Conservation (phyloP, 1,284 basidiomycete species). For the Cystobasidium sp. region DNA sequence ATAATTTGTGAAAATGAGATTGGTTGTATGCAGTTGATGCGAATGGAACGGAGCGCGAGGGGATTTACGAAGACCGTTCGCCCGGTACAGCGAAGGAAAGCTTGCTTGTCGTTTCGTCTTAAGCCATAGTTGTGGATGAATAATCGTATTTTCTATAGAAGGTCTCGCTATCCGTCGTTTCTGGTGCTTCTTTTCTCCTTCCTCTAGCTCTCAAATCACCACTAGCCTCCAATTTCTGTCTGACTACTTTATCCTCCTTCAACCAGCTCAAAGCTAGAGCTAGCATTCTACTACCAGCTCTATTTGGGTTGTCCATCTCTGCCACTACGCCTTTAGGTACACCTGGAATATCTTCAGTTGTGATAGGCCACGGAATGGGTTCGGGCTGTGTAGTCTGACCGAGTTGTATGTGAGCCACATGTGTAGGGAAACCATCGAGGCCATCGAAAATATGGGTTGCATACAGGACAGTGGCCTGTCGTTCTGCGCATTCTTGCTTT, state of each 20-base stretch:
- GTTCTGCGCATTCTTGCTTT: constrained; percentile 75
- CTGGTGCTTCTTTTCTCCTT: constrained; percentile 68
- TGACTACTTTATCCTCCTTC: constrained; percentile 73
- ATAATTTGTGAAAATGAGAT: neutral
- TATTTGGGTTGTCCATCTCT: constrained; percentile 50
- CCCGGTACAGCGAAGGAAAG: no score
- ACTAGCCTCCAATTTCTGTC: constrained; percentile 64
- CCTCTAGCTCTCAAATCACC: constrained; percentile 53
- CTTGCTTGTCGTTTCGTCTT: no score
- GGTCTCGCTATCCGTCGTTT: constrained; percentile 72
- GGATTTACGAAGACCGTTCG: no score
- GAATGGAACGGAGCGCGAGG: neutral
- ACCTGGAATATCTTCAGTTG: constrained; percentile 36
- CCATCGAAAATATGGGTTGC: constrained; percentile 97
- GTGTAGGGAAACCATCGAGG: constrained; percentile 80
- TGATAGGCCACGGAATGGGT: constrained; percentile 71
- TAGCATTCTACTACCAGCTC: constrained; percentile 65
- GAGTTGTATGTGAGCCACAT: constrained; percentile 84
- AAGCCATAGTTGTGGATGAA: neutral
- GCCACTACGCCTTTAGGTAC: constrained; percentile 47
- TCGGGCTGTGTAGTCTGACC: constrained; percentile 69
- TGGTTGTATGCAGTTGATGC: constrained; percentile 12
- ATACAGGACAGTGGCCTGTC: constrained; percentile 90
- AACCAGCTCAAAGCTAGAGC: constrained; percentile 80
- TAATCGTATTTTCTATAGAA: constrained; percentile 79